Evolutionary conservation across 371 early-diverging fungal genomes (phyloP).

Genomic region (Mucor indicus): DNA sequence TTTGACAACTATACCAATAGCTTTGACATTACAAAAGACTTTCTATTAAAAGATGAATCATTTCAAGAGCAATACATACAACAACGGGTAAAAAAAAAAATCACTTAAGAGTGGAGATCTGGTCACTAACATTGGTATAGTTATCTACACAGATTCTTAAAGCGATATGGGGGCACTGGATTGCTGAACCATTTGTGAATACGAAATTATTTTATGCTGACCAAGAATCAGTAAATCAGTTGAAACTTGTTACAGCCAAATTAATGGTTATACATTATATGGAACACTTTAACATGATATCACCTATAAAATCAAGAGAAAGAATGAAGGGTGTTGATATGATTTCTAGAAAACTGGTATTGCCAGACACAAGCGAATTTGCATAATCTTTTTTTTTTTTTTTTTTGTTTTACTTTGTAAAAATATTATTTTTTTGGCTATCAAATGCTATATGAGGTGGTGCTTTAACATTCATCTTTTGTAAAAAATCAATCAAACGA

Average conservation of each 20-base stretch:
- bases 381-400: not conserved
- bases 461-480: slow-evolving; percentile 25
- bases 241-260: slow-evolving; percentile 23
- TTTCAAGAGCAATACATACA: not conserved
- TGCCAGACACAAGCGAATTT: slow-evolving; percentile 6
- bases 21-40: slow-evolving; percentile 1
- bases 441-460: slow-evolving; percentile 22
- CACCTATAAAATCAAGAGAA: slow-evolving; percentile 4
- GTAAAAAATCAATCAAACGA: slow-evolving; percentile 30
- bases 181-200: slow-evolving; percentile 29
- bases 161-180: slow-evolving; percentile 34
- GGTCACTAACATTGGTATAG: not conserved
- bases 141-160: slow-evolving; percentile 6
- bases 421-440: not conserved
- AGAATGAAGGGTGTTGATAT: slow-evolving; percentile 9
- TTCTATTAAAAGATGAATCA: not conserved
- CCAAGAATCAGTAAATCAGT: slow-evolving; percentile 11
- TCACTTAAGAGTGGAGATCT: not conserved
- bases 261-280: slow-evolving; percentile 9
- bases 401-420: not conserved
- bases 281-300: slow-evolving; percentile 2
- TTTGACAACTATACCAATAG: not conserved
- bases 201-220: slow-evolving; percentile 26
- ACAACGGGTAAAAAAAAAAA: slow-evolving; percentile 4
- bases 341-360: slow-evolving; percentile 7